Evolutionary conservation across 2,329 filamentous ascomycete genomes (phyloP).

Genomic region (Chaetomiaceae sp.): DNA sequence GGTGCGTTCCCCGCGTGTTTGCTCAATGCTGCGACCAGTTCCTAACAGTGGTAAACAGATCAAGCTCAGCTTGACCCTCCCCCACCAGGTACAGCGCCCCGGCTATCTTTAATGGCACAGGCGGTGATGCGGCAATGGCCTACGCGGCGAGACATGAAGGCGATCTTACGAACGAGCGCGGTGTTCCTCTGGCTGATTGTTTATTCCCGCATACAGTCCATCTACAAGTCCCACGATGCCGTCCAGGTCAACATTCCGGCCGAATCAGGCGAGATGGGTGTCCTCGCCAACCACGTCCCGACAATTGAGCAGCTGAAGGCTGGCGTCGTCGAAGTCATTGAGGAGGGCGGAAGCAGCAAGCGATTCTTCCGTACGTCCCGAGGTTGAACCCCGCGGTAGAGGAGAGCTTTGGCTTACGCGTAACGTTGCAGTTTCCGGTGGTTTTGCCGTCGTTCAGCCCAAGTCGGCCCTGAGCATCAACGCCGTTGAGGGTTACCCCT

Average conservation of each 20-base stretch:
- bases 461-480: conserved; percentile 96
- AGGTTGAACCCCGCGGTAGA: not conserved
- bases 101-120: not conserved
- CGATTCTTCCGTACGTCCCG: conserved; percentile 89
- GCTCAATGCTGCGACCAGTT: conserved; percentile 1
- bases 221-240: conserved; percentile 65
- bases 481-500: conserved; percentile 87
- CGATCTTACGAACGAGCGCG: not conserved
- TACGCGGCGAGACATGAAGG: conserved; percentile 21
- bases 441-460: conserved; percentile 95
- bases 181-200: conserved; percentile 29
- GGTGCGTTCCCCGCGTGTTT: conserved; percentile 34
- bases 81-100: conserved; percentile 82
- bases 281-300: conserved; percentile 97
- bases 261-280: conserved; percentile 98
- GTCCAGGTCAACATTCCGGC: conserved; percentile 99
- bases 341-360: conserved; percentile 86
- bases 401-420: conserved; percentile 16
- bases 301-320: conserved; percentile 99
- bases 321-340: conserved; percentile 88
- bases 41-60: conserved; percentile 52
- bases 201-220: conserved; percentile 60
- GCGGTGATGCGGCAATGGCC: conserved; percentile 18
- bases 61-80: conserved; percentile 95
- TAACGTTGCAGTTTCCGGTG: conserved; percentile 71